Base-by-base conservation (phyloP, 163 green algal genomes). In the Volvox carteri region DNA sequence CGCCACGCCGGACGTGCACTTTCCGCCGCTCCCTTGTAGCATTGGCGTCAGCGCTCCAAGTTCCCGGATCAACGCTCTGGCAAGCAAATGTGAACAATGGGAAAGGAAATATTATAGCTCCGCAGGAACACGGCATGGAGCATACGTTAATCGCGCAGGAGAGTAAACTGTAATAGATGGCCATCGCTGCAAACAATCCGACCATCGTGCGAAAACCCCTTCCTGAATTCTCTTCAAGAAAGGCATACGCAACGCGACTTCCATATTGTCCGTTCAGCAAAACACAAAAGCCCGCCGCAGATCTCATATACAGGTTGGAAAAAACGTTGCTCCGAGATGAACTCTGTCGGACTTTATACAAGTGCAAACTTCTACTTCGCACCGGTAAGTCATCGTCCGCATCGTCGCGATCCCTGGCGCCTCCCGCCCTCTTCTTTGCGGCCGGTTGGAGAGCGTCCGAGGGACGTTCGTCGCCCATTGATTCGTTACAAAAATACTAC, bases 11-110 rank as follows among this genome's bases (percentile, higher is more conserved):
- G 0, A 88, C 83, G n/a, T 81, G 68, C 28, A 88, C 83, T 16
- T 88, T 88, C 11, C 83, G 67, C 48, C 83, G 68, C 48, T 88
- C 83, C 1, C 83, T 67, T 21, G 68, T 50, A 25, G 50, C 83
- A 14, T 8, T 50, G 1, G 83, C 25, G 68, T 88, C 83, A 6
- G 83, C 83, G 2, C 50, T 60, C 83, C 83, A 88, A 0, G 44
- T 62, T 23, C 83, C 83, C 2, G 83, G 83, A 67, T 88, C 83
- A 81, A 88, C 83, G 83, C 83, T 75, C 83, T 88, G 83, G 16
- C 25, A 19, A 65, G n/a, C n/a, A 65, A 12, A 4, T 4, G 5
- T 5, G 54, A 23, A 72, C 60, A 11, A 33, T 39, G 60, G 58
- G 60, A 11, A 72, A 72, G 37, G 23, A 65, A 65, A 7, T 12